Percentiles rank a stretch among this genome's conserved stretches.
phyloP scores from a whole-genome alignment of 176 grass and related monocot genomes.

The Alopecurus myosuroides region DNA sequence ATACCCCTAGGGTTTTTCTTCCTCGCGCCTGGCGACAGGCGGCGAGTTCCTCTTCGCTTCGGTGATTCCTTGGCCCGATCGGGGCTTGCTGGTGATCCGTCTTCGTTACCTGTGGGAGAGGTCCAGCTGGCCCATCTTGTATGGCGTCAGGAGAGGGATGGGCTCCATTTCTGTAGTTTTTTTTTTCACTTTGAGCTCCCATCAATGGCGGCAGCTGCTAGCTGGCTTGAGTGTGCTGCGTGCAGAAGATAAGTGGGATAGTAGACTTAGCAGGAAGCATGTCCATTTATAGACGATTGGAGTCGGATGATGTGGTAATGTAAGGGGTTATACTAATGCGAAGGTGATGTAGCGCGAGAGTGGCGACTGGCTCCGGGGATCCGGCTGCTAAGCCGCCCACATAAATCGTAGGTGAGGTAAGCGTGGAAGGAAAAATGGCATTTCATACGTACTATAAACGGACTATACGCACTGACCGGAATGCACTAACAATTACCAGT shows the following conservation, averaged over 20 bases:
- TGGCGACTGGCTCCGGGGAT: neutral
- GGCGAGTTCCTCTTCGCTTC: too few relatives aligned
- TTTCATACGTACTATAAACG: neutral
- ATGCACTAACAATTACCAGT: neutral
- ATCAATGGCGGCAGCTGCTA: neutral
- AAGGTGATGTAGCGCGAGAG: neutral
- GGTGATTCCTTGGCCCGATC: too few relatives aligned
- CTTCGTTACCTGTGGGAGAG: constrained; percentile 24
- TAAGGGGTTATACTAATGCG: too few relatives aligned
- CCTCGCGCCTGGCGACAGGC: too few relatives aligned
- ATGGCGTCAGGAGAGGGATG: constrained; percentile 36
- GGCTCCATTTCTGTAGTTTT: constrained; percentile 3
- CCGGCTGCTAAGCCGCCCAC: neutral
- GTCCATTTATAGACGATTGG: neutral
- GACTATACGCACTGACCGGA: neutral
- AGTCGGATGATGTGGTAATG: too few relatives aligned
- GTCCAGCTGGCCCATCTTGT: constrained; percentile 51
- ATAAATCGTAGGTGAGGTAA: neutral
- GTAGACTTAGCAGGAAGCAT: neutral
- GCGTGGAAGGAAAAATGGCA: neutral
- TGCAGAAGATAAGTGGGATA: neutral
- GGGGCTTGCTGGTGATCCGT: too few relatives aligned
- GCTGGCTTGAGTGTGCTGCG: neutral
- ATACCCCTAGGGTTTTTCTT: too few relatives aligned
- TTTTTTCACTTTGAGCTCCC: neutral